Percentiles rank a stretch among this genome's conserved stretches.
Conservation (phyloP, 106 monocot genomes). For the Cymbidium sinense region DNA sequence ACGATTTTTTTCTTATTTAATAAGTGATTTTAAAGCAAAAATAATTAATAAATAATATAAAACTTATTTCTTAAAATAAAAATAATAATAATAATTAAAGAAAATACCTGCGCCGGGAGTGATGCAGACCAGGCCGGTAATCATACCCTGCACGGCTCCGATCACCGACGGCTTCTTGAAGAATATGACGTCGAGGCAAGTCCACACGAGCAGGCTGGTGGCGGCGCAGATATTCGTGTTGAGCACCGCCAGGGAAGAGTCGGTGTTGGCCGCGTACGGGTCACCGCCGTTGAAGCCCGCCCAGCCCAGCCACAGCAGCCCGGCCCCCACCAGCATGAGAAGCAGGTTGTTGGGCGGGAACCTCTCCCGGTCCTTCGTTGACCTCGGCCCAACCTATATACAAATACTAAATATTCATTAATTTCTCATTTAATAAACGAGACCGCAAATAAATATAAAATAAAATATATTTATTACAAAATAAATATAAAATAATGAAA, state of each 20-base stretch:
- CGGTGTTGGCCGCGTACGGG: slow-evolving; percentile 30
- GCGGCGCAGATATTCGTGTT: slow-evolving; percentile 38
- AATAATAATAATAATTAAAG: neutral
- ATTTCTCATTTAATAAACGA: too few species aligned
- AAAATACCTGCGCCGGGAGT: slow-evolving; percentile 28
- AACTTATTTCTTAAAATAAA: too few species aligned
- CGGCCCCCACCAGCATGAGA: slow-evolving; percentile 29
- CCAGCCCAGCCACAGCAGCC: slow-evolving; percentile 37
- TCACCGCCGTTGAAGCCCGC: slow-evolving; percentile 38
- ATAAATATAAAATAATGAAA: too few species aligned
- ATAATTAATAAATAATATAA: too few species aligned
- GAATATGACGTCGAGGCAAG: slow-evolving; percentile 35
- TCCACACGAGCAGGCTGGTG: slow-evolving; percentile 29
- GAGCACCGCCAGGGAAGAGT: slow-evolving; percentile 28
- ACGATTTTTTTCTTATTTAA: too few species aligned
- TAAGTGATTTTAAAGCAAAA: too few species aligned
- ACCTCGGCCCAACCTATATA: slow-evolving; percentile 23
- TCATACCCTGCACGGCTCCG: slow-evolving; percentile 26
- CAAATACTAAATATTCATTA: too few species aligned
- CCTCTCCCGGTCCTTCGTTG: slow-evolving; percentile 30
- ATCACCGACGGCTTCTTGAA: slow-evolving; percentile 40
- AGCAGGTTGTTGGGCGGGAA: slow-evolving; percentile 31
- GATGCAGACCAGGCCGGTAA: slow-evolving; percentile 25
- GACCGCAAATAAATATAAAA: too few species aligned
- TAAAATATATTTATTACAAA: too few species aligned